These are phyloP conservation scores for Glebionis coronaria DNA, from an alignment of 129 eudicot species.

Conservation along the genomic window DNA sequence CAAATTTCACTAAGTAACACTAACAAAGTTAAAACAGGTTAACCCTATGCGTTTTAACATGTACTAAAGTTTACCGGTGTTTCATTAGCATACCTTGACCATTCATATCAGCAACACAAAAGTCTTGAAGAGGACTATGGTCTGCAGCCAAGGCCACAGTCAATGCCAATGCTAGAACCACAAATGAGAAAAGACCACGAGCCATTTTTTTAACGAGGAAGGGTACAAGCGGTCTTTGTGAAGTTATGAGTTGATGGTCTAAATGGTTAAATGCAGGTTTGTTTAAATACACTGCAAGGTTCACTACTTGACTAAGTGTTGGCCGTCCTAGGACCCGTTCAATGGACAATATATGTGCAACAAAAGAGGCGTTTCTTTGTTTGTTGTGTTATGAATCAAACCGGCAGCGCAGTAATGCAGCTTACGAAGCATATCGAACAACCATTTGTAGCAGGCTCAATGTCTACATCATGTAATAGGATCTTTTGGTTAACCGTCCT, in stretches of 20 bases:
- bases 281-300: slow-evolving; percentile 28
- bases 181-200: neutral
- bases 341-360: neutral
- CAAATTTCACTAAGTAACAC: too few relatives aligned
- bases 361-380: slow-evolving; percentile 6
- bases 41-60: too few relatives aligned
- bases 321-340: too few relatives aligned
- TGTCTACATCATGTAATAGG: slow-evolving; percentile 21
- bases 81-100: slow-evolving; percentile 24
- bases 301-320: slow-evolving; percentile 1
- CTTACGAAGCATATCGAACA: slow-evolving; percentile 11
- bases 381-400: slow-evolving; percentile 7
- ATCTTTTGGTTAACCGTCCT: slow-evolving; percentile 16
- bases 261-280: neutral
- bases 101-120: slow-evolving; percentile 35
- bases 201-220: slow-evolving; percentile 10
- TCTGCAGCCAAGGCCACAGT: slow-evolving; percentile 28
- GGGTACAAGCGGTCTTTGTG: neutral
- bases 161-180: slow-evolving; percentile 22
- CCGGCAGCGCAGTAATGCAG: slow-evolving; percentile 20
- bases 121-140: slow-evolving; percentile 51
- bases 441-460: slow-evolving; percentile 2
- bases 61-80: neutral
- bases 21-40: too few relatives aligned
- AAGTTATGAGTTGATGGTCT: slow-evolving; percentile 14